Evolutionary conservation across 345 rosid species (phyloP), one percentile per base, ranked within the genome.

Genomic region (Melaleuca quinquenervia): DNA sequence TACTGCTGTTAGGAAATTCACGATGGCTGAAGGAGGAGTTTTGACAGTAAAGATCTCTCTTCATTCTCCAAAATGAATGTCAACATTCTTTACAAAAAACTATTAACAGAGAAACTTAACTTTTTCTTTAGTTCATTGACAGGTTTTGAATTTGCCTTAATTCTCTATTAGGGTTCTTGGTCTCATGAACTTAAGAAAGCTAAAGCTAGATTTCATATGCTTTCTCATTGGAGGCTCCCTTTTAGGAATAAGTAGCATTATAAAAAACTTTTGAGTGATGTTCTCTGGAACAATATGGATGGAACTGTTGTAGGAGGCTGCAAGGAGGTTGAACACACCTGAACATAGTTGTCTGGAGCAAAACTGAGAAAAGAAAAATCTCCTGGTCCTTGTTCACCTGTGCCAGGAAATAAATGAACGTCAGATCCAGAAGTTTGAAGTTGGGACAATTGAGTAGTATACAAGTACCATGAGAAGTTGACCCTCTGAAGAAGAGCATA

Each of bases 371-470:
- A 48, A 90, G 88, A 82, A 89, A 90, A 87, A 95, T 88, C 88
- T 96, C 99, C 83, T 94, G 93, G 89, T 95, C 94, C 84, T 93
- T 95, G 88, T 94, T 96, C 87, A 94, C 93, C 99, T 97, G 89
- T 83, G 75, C 83, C 76, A 84, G 50, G 86, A 85, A 45, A 82
- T 11, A 75, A 21, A 29, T 16, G 24, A 82, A 64, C 44, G 51
- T 85, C 45, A 15, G 36, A 70, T 70, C 22, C 80, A 70, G 26
- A 70, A 70, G 48, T 70, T 32, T 11, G 11, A 21, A 70, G 48
- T 70, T 70, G 24, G 48, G 48, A 70, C 48, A 70, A 36, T 36
- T 36, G 80, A 70, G 48, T 20, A 70, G 80, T 36, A 48, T 70
- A 84, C 6, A 10, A 53, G 76, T 89, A 91, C 98, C 96, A 96